A percentile compares a stretch with the other conserved stretches of the same genome.
Conservation (phyloP, 345 rosid species). For the Populus tremula region DNA sequence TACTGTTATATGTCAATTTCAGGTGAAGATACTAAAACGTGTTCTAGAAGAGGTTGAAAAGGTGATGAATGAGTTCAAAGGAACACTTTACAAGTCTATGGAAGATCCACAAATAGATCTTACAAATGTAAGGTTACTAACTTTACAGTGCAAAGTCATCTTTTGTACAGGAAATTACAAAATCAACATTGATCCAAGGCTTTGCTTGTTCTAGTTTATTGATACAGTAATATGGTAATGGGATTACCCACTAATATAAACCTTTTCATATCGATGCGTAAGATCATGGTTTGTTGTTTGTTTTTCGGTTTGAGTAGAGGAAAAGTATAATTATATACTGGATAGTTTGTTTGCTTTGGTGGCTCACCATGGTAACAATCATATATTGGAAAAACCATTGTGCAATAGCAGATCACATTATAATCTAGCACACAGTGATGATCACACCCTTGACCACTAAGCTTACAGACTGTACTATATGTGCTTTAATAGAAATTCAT, state of each 20-base stretch:
- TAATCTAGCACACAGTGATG: not conserved
- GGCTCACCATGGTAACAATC: not conserved
- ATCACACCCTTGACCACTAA: not conserved
- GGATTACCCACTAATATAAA: not conserved
- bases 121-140: slow-evolving; percentile 56
- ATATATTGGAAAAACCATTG: slow-evolving; percentile 1
- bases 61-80: slow-evolving; percentile 95
- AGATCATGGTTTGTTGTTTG: not conserved
- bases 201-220: not conserved
- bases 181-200: not conserved
- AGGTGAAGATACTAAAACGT: slow-evolving; percentile 92
- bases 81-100: slow-evolving; percentile 86
- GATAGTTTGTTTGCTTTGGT: not conserved
- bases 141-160: not conserved
- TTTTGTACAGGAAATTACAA: slow-evolving; percentile 1
- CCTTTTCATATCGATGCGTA: not conserved
- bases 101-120: slow-evolving; percentile 95
- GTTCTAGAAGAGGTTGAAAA: slow-evolving; percentile 99
- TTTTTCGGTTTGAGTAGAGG: not conserved
- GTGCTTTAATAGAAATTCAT: not conserved
- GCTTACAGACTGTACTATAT: not conserved
- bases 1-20: slow-evolving; percentile 32
- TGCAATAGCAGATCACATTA: not conserved
- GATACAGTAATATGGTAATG: not conserved
- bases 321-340: too few species aligned